Evolutionary conservation across 2,329 filamentous ascomycete species (phyloP), one percentile per base, ranked within the genome.

Genomic region (Macrophomina phaseolina): DNA sequence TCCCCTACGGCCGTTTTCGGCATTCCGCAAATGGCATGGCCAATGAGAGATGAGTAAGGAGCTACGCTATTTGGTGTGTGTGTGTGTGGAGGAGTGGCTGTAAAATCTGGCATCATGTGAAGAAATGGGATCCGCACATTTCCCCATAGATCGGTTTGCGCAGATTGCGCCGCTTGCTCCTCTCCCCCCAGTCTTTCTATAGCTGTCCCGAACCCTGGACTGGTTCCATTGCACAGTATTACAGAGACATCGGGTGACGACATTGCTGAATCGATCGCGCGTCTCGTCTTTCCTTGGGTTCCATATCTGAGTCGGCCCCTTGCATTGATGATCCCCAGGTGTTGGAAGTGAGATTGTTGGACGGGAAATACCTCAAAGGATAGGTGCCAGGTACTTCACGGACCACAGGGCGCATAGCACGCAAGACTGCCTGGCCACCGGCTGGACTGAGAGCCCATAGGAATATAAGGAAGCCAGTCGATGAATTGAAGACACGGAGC

Each of bases 101-200:
- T n/a, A 4, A 42, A 64, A 9, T 14, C 48, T 6, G 61, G 61
- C 3, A 55, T 11, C 2, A 42, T 14, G 4, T 64, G 34, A 14
- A 64, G 36, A 9, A 64, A 64, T 16, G 48, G 61, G 16, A 64
- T 53, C 1, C 48, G 48, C 6, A 64, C 48, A 16, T 64, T 64
- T 0, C 61, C 48, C 61, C 36, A 64, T 5, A 34, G 48, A 34
- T 64, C 36, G 0, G 9, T 18, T 4, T 23, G 46, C 3, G 61
- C 34, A 34, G 36, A n/a, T 4, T 45, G 16, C 5, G 38, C 51
- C 2, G 61, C 61, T 14, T 32, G 23, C 14, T 34, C 18, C 32
- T 52, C 60, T 2, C 48, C 60, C 42, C 60, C 46, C 2, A 51
- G 30, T 45, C 46, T 28, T n/a, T n/a, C 5, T 2, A 52, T 18